phyloP scores from a whole-genome alignment of 2,329 filamentous ascomycete genomes.

The Fusarium setosum region DNA sequence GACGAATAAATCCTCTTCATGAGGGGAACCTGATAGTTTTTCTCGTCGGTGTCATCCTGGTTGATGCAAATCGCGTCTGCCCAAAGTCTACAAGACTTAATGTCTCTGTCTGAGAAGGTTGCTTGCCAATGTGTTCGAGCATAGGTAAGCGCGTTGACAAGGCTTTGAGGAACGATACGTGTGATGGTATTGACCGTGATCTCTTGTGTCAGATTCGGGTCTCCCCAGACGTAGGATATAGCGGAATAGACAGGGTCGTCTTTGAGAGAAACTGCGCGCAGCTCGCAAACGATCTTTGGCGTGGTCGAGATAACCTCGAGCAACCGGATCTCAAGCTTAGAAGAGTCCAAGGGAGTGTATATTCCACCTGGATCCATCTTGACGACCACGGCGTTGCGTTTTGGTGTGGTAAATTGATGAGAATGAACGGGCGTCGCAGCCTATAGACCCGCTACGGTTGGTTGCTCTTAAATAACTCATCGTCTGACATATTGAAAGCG shows the following conservation, averaged over 20 bases:
- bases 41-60: neutral
- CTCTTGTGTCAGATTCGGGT: neutral
- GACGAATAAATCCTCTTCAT: slow-evolving; percentile 1
- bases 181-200: neutral
- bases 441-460: too few species aligned
- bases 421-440: too few species aligned
- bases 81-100: neutral
- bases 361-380: too few species aligned
- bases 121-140: neutral
- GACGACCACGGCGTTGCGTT: too few species aligned
- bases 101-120: neutral
- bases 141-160: slow-evolving; percentile 5
- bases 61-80: slow-evolving; percentile 16
- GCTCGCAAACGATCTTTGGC: neutral
- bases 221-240: slow-evolving; percentile 8
- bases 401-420: too few species aligned
- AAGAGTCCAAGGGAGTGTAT: neutral
- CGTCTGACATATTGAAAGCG: too few species aligned
- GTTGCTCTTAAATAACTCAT: too few species aligned
- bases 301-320: neutral
- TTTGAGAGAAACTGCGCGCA: neutral
- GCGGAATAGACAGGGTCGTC: neutral
- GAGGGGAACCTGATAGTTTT: neutral
- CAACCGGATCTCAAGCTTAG: neutral
- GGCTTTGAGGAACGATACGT: neutral